Evolutionary conservation across 169 alveolate species (phyloP).

Genomic region (Plasmodium gallinaceum): DNA sequence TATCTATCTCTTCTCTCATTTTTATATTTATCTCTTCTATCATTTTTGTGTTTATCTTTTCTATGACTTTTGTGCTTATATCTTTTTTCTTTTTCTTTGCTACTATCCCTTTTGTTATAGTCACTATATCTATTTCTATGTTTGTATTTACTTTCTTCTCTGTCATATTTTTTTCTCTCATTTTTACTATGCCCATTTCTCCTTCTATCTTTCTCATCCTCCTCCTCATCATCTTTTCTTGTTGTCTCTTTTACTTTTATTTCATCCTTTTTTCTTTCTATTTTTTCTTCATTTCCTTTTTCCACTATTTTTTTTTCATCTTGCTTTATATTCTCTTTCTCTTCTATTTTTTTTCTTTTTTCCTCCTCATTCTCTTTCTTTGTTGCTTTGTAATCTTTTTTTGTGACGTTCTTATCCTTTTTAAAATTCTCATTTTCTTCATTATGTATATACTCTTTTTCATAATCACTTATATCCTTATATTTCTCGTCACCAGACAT

Average conservation of each 20-base stretch:
- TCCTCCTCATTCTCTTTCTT: slow-evolving; percentile 1
- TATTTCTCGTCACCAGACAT: no score
- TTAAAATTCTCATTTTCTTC: neutral
- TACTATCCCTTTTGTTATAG: neutral
- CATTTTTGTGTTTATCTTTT: neutral
- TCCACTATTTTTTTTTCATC: slow-evolving; percentile 4
- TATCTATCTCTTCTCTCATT: neutral
- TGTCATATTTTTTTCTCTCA: neutral
- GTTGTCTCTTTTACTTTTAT: neutral
- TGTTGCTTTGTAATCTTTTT: neutral
- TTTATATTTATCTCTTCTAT: slow-evolving; percentile 6
- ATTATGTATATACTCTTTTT: neutral
- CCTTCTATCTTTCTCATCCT: neutral
- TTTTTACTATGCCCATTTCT: neutral
- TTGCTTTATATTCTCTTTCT: neutral
- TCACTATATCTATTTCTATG: neutral
- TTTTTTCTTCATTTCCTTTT: slow-evolving; percentile 6
- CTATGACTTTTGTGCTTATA: neutral
- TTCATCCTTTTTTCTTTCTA: neutral
- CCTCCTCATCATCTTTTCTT: neutral
- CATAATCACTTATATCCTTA: no score
- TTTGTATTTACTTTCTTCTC: neutral
- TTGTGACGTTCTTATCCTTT: no score
- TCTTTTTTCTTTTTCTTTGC: slow-evolving; percentile 1
- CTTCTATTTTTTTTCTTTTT: neutral